Evolutionary conservation across 345 rosid species (phyloP), one percentile per base, ranked within the genome.

Genomic region (Ceriops tagal): DNA sequence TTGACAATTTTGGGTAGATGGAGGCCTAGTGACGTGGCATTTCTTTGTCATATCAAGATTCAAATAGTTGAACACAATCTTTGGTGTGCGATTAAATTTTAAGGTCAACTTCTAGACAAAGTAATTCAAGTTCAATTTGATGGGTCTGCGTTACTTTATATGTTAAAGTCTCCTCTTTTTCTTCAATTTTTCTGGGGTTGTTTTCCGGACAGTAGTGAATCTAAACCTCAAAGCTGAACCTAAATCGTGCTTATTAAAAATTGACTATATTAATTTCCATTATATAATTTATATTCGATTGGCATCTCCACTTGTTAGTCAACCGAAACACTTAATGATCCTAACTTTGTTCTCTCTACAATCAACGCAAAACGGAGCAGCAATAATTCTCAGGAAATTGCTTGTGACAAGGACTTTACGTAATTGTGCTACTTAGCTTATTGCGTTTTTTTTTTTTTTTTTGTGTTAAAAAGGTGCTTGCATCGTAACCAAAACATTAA

Each of bases 241-340:
- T 26, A n/a, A 53, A 53, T 19, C 43, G 11, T 8, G 43, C 43
- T 37, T 37, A 37, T 37, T 37, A 37, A 7, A 37, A 1, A 8
- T 8, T 2, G 13, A 8, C 1, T 37, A 37, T 37, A 37, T 37
- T 8, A 37, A 37, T 19, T 22, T 5, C 7, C 7, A n/a, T 22
- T 20, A 53, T 6, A 6, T 22, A 20, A n/a, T 53, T 6, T 11
- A 5, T 5, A 2, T 20, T 49, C n/a, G 27, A 15, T 28, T 26
- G 67, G 71, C 55, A 62, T 76, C 57, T 71, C 71, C 61, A 49
- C 32, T 58, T 58, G n/a, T 13, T 16, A 62, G 79, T 66, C 69
- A 76, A 66, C 64, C n/a, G 19, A 8, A 55, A 52, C 5, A 51
- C 52, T 30, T 10, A 34, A 30, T 28, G 75, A 66, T 76, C 28